Conservation (phyloP, 306 rosid species). For the Vigna reflexopilosa region DNA sequence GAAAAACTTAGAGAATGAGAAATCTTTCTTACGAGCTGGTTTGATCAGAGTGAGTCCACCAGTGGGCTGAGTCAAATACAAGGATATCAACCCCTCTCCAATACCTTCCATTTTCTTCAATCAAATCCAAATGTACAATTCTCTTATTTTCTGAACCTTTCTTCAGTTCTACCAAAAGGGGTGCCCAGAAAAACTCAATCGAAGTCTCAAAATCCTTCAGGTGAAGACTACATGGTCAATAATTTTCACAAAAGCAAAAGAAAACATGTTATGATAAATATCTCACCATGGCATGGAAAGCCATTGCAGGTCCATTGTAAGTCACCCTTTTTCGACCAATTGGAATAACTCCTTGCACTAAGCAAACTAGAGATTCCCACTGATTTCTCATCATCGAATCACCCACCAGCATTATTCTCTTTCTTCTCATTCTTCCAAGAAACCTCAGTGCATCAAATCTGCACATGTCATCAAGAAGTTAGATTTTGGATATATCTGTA, state of each 20-base stretch:
- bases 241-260: conserved; percentile 5
- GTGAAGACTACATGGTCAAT: conserved; percentile 15
- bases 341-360: conserved; percentile 83
- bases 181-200: conserved; percentile 90
- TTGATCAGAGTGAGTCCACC: conserved; percentile 90
- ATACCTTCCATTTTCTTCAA: conserved; percentile 82
- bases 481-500: neutral
- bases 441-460: conserved; percentile 80
- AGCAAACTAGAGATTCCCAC: conserved; percentile 88
- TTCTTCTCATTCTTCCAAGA: conserved; percentile 75
- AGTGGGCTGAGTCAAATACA: conserved; percentile 90
- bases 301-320: conserved; percentile 77
- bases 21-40: conserved; percentile 69
- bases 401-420: conserved; percentile 86
- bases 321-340: conserved; percentile 67
- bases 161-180: conserved; percentile 79
- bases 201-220: conserved; percentile 79
- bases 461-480: neutral
- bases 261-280: neutral
- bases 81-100: conserved; percentile 92
- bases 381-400: conserved; percentile 91
- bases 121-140: conserved; percentile 73
- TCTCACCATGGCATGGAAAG: conserved; percentile 80
- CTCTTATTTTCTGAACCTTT: conserved; percentile 68
- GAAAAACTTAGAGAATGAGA: neutral